These are phyloP conservation scores for Arthrobotrys pseudoclavata DNA, from an alignment of 2,329 filamentous ascomycete genomes.

Conservation along the genomic window DNA sequence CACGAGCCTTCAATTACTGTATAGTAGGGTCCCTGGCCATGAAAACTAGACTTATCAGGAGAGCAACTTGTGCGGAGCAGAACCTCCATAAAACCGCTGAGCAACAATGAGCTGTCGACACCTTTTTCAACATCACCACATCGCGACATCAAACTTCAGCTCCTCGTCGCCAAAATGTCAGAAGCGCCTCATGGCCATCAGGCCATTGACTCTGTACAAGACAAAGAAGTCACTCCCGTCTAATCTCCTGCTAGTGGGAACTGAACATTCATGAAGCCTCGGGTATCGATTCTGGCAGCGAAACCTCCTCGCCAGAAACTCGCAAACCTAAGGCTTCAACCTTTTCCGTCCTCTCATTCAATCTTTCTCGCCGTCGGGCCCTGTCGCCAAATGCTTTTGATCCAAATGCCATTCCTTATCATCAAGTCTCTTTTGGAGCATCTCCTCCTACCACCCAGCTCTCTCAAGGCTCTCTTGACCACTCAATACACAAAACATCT, in stretches of 20 bases:
- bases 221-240: background rate
- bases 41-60: background rate
- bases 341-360: slow-evolving; percentile 31
- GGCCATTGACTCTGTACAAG: background rate
- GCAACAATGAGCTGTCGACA: background rate
- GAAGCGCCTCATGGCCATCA: background rate
- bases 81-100: background rate
- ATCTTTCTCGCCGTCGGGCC: slow-evolving; percentile 16
- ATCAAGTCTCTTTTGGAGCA: slow-evolving; percentile 10
- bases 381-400: slow-evolving; percentile 23
- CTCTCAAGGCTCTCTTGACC: background rate
- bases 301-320: slow-evolving; percentile 61
- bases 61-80: background rate
- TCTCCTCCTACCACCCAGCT: slow-evolving; percentile 12
- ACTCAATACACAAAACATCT: background rate
- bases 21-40: background rate
- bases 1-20: background rate
- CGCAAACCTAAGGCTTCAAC: slow-evolving; percentile 26
- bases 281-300: background rate
- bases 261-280: background rate
- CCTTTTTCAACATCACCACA: slow-evolving; percentile 10
- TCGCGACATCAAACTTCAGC: background rate
- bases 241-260: background rate
- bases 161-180: slow-evolving; percentile 18
- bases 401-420: slow-evolving; percentile 9